Evolutionary conservation across 371 early-diverging fungal genomes (phyloP), one percentile per base, ranked within the genome.

Genomic region (Lichtheimia hyalospora): DNA sequence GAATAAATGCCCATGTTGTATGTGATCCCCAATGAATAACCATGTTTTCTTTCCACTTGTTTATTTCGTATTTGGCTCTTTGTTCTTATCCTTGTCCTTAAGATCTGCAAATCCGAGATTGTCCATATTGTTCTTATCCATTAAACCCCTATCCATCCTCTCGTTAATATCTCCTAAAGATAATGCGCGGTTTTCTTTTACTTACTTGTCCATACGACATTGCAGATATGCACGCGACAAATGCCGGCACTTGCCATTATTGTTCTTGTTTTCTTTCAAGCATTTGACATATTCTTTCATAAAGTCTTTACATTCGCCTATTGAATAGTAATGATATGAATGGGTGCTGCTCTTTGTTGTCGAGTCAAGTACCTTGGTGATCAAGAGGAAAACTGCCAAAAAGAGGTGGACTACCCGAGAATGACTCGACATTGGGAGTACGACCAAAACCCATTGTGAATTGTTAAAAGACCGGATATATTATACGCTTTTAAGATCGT

Each of bases 181-280:
- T 13, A 25, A 13, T 10, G 13, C 53, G 2, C 43, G n/a, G n/a
- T 7, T 23, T 5, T 24, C 41, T 28, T 42, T 25, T 12, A 28
- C 74, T 66, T 79, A 90, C 92, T 83, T 86, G 50, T 90, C 83
- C 94, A 94, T 94, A 21, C 94, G 84, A 63, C 94, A 94, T 73
- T 85, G 77, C 25, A 94, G 73, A 63, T 92, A 92, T 4, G 73
- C 71, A 60, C 83, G 81, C 2, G 91, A 84, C 3, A 90, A 64
- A n/a, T 87, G 77, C 16, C 90, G 75, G 69, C 94, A 94, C 41
- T 67, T 66, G 2, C 81, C 77, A 62, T 84, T 87, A 53, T 89
- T 81, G 57, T 86, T 77, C 59, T 86, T 84, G 64, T 90, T 86
- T 18, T 77, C 71, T 63, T 85, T 84, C 48, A 94, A 66, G 67